These are phyloP conservation scores for Strombidium stylifer DNA, from an alignment of 73 alveolate species.

Conservation along the genomic window DNA sequence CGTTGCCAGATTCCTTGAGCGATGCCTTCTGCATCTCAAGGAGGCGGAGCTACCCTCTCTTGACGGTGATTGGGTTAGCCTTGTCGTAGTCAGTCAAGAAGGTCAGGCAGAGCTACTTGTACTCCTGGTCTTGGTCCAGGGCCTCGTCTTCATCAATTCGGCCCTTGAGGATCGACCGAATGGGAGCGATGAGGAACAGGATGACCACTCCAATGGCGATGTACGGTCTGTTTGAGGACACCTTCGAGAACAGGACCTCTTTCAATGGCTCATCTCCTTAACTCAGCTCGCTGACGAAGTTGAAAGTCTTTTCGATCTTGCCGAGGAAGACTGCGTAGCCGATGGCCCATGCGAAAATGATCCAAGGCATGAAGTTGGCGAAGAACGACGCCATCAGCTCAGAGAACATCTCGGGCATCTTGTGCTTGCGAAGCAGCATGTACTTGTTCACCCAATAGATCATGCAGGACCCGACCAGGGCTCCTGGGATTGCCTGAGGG, in stretches of 20 bases:
- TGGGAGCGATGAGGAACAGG: constrained; percentile 39
- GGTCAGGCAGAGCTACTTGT: constrained; percentile 4
- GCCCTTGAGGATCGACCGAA: constrained; percentile 12
- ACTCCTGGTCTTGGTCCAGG: constrained; percentile 11
- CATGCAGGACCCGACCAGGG: constrained; percentile 33
- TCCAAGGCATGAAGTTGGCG: constrained; percentile 32
- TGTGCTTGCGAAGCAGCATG: constrained; percentile 53
- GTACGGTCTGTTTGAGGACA: constrained; percentile 1
- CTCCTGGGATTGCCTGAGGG: constrained; percentile 57
- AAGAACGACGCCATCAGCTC: constrained; percentile 46
- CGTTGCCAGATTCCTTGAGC: background rate
- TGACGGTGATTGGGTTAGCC: constrained; percentile 59
- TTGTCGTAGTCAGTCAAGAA: constrained; percentile 64
- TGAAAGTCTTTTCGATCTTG: background rate
- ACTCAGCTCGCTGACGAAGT: background rate
- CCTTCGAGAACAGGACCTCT: background rate
- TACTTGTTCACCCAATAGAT: constrained; percentile 65
- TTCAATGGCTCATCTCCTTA: background rate
- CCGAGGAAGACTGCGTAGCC: constrained; percentile 3
- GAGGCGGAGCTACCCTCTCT: constrained; percentile 23
- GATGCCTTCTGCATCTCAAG: constrained; percentile 13
- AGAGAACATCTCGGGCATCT: constrained; percentile 51
- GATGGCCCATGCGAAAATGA: constrained; percentile 22
- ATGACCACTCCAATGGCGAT: constrained; percentile 7
- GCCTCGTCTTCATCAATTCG: background rate